A percentile compares a stretch with the other conserved stretches of the same genome.
Evolutionary conservation across 495 filamentous ascomycete species (phyloP).

Genomic region (Podospora australis): DNA sequence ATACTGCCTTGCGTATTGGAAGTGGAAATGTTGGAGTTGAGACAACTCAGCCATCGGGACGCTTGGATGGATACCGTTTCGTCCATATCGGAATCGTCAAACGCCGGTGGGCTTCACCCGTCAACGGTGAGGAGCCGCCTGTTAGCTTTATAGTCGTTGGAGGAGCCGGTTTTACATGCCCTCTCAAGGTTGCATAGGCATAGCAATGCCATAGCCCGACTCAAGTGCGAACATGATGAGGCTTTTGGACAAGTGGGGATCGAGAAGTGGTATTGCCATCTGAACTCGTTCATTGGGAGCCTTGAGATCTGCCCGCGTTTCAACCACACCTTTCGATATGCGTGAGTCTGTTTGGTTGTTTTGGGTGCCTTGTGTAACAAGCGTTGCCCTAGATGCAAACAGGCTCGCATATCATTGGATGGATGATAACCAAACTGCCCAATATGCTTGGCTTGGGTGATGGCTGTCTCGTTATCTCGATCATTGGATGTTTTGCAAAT

Average conservation of each 20-base stretch:
- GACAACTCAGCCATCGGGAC: constrained; percentile 1
- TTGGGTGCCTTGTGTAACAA: no score
- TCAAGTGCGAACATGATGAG: not conserved
- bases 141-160: not conserved
- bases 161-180: not conserved
- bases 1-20: not conserved
- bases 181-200: not conserved
- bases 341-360: no score
- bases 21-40: not conserved
- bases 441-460: not conserved
- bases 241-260: not conserved
- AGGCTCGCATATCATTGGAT: not conserved
- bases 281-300: not conserved
- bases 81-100: not conserved
- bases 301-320: not conserved
- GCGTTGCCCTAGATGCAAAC: no score
- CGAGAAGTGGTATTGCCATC: not conserved
- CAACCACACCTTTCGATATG: not conserved
- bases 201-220: no score
- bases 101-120: not conserved
- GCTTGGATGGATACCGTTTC: constrained; percentile 2
- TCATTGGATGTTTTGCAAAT: no score
- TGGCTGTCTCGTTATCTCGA: no score
- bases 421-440: not conserved
- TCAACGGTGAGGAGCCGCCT: not conserved